Conservation (phyloP, 1,284 basidiomycete genomes). For the Ustilago nuda region DNA sequence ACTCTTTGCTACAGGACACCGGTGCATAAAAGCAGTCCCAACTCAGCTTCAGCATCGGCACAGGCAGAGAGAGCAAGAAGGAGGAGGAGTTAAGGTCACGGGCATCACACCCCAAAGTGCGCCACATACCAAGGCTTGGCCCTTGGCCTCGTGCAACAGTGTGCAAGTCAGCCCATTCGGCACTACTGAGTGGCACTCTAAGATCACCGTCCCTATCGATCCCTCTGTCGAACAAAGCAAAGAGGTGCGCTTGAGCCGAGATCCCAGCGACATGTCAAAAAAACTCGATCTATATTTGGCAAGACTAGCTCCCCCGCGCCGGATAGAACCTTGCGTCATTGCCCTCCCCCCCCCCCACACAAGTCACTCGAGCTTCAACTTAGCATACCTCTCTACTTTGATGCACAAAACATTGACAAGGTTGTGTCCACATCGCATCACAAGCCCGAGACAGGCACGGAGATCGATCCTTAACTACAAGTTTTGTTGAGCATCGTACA, state of each 20-base stretch:
- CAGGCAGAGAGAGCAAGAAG: neutral
- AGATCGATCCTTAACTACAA: too few species aligned
- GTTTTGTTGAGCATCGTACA: too few species aligned
- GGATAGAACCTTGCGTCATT: neutral
- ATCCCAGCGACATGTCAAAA: constrained; percentile 7
- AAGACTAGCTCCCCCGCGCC: neutral
- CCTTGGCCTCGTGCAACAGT: neutral
- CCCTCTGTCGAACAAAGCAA: neutral
- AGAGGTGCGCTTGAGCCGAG: neutral
- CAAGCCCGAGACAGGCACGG: too few species aligned
- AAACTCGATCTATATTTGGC: neutral
- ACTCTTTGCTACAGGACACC: neutral
- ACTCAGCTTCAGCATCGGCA: neutral
- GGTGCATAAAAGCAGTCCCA: neutral
- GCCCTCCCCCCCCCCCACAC: too few species aligned
- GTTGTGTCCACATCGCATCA: too few species aligned
- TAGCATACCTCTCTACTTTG: too few species aligned
- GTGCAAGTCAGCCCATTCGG: neutral
- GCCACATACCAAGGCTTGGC: constrained; percentile 15
- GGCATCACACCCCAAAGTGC: neutral
- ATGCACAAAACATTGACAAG: too few species aligned
- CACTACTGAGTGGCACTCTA: neutral
- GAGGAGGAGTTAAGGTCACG: neutral
- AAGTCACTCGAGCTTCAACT: too few species aligned
- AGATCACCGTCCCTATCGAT: neutral